phyloP scores from a whole-genome alignment of 2,329 filamentous ascomycete species.

The Hymenoscyphus infarciens region DNA sequence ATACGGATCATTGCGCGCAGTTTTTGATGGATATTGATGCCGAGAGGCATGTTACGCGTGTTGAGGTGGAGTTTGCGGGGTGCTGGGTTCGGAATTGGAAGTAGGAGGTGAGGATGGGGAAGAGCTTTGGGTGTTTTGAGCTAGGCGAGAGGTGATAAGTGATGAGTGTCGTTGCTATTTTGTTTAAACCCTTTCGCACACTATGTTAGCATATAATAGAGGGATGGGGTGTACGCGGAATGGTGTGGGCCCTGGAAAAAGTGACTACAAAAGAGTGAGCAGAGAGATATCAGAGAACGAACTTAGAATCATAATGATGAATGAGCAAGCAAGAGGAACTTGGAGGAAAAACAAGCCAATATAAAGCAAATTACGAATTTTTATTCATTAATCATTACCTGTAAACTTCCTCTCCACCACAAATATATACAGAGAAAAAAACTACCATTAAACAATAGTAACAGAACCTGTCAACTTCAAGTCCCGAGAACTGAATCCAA shows the following conservation, averaged over 20 bases:
- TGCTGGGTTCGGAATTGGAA: background rate
- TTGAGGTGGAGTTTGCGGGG: background rate
- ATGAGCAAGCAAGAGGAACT: too few species aligned
- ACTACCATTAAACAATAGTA: slow-evolving; percentile 16
- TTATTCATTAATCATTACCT: background rate
- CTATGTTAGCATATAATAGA: too few species aligned
- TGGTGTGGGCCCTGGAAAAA: too few species aligned
- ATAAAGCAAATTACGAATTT: background rate
- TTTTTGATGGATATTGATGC: background rate
- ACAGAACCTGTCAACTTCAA: slow-evolving; percentile 16
- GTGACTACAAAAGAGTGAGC: too few species aligned
- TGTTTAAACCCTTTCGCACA: too few species aligned
- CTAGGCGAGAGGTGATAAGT: too few species aligned
- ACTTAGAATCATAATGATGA: too few species aligned
- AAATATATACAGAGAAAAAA: background rate
- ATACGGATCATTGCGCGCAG: background rate
- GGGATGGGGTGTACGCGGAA: too few species aligned
- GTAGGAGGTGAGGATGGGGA: background rate
- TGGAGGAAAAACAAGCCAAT: too few species aligned
- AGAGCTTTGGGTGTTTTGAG: too few species aligned
- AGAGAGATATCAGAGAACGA: too few species aligned
- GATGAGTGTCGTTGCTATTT: too few species aligned
- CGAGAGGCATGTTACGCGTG: background rate
- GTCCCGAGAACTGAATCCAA: slow-evolving; percentile 36
- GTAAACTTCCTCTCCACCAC: background rate